Percentiles rank a stretch among this genome's conserved stretches.
These are phyloP conservation scores for Cicer bijugum DNA, from an alignment of 306 rosid genomes.

Conservation along the genomic window DNA sequence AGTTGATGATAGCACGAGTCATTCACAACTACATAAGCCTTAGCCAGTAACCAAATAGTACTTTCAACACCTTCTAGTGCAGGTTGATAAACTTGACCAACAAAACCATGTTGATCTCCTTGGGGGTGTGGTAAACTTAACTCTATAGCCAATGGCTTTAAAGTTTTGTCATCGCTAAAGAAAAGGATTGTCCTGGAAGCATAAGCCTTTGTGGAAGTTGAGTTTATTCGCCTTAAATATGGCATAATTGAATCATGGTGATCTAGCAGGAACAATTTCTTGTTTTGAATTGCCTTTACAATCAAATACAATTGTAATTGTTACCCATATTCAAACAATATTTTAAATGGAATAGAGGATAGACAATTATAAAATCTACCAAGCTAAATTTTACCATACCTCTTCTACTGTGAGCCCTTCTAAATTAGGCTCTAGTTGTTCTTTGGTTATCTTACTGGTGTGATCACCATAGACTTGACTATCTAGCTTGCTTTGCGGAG, in stretches of 20 bases:
- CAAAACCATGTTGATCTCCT: slow-evolving; percentile 57
- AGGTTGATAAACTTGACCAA: slow-evolving; percentile 59
- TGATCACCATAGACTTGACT: slow-evolving; percentile 63
- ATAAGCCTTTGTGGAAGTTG: slow-evolving; percentile 59
- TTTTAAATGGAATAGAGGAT: not conserved
- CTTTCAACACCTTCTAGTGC: slow-evolving; percentile 62
- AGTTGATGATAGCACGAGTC: slow-evolving; percentile 71
- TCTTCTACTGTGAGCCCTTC: slow-evolving; percentile 61
- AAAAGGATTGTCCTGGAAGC: slow-evolving; percentile 67
- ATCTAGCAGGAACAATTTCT: slow-evolving; percentile 65
- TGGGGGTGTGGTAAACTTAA: slow-evolving; percentile 65
- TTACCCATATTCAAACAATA: not conserved
- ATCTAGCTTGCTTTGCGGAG: slow-evolving; percentile 70
- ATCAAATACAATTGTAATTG: slow-evolving; percentile 24
- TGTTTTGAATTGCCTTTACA: slow-evolving; percentile 61
- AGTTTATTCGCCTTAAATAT: slow-evolving; percentile 65
- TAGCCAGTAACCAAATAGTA: slow-evolving; percentile 64
- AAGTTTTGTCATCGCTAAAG: slow-evolving; percentile 55
- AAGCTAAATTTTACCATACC: slow-evolving; percentile 41
- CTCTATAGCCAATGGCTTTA: slow-evolving; percentile 72
- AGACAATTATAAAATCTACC: not conserved
- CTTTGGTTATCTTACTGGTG: slow-evolving; percentile 58
- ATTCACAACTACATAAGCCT: slow-evolving; percentile 69
- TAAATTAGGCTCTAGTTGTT: slow-evolving; percentile 54
- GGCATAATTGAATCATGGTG: slow-evolving; percentile 73